A percentile compares a stretch with the other conserved stretches of the same genome.
These are phyloP conservation scores for Diaporthe citrichinensis DNA, from an alignment of 2,329 filamentous ascomycete genomes.

Conservation along the genomic window DNA sequence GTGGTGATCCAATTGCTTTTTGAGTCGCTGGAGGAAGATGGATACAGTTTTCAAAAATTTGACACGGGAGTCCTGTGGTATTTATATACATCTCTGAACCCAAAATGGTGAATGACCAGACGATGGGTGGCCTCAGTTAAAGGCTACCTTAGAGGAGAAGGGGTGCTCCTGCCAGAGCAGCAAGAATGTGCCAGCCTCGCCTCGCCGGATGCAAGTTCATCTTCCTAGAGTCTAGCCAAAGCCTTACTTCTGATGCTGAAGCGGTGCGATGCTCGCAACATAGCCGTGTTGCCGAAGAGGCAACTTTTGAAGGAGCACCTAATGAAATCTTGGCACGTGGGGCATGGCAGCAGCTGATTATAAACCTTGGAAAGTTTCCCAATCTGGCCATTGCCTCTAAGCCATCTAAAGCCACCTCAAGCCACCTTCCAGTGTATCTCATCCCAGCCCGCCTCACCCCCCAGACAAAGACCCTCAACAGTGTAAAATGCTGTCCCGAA, in stretches of 20 bases:
- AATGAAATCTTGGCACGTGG: neutral
- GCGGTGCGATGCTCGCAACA: neutral
- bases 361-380: neutral
- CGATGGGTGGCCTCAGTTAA: neutral
- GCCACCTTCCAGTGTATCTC: neutral
- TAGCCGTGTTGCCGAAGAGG: neutral
- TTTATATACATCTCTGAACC: neutral
- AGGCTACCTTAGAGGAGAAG: neutral
- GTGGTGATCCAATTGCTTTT: neutral
- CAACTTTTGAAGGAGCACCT: neutral
- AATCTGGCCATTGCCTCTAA: neutral
- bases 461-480: neutral
- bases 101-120: neutral
- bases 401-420: neutral
- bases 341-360: constrained; percentile 38
- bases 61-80: neutral
- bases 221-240: neutral
- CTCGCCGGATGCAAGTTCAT: neutral
- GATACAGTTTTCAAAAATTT: neutral
- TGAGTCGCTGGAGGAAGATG: neutral
- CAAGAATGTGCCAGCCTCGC: neutral
- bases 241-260: neutral
- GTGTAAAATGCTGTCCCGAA: neutral
- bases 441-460: neutral
- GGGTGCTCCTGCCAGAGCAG: neutral